phyloP scores from a whole-genome alignment of 75 land plant species.

The Pinus albicaulis region DNA sequence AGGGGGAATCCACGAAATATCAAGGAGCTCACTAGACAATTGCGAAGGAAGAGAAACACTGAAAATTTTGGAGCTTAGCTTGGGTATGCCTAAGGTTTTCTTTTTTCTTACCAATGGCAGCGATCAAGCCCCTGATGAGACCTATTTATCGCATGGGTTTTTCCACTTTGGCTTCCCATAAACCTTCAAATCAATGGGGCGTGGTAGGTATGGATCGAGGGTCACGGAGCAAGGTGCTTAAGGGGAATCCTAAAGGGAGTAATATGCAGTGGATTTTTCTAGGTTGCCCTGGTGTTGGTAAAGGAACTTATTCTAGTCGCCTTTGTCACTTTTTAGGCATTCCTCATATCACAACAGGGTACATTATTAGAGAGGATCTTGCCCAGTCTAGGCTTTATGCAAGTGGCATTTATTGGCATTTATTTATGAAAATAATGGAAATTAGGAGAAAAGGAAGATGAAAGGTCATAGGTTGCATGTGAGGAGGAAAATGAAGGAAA shows the following conservation, averaged over 20 bases:
- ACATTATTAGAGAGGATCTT: constrained; percentile 86
- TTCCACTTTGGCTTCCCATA: constrained; percentile 5
- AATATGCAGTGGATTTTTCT: constrained; percentile 92
- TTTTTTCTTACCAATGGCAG: constrained; percentile 28
- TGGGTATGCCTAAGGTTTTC: neutral
- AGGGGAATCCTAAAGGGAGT: constrained; percentile 23
- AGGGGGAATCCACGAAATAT: no score
- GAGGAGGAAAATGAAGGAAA: no score
- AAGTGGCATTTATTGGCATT: no score
- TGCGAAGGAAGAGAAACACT: no score
- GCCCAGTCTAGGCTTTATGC: constrained; percentile 57
- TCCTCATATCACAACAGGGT: constrained; percentile 97
- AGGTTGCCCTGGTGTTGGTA: constrained; percentile 97
- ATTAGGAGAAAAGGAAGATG: no score
- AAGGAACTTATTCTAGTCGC: constrained; percentile 92
- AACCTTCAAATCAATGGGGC: constrained; percentile 4
- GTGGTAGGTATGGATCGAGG: constrained; percentile 9
- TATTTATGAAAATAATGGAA: no score
- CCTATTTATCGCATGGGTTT: neutral
- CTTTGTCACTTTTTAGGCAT: constrained; percentile 63
- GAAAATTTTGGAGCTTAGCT: no score
- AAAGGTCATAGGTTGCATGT: no score
- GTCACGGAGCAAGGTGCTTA: constrained; percentile 3
- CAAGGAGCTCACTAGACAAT: no score
- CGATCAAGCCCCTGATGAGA: constrained; percentile 18